Evolutionary conservation across 352 stramenopile species (phyloP), one percentile per base, ranked within the genome.

Genomic region (Aphanomyces stellatus): DNA sequence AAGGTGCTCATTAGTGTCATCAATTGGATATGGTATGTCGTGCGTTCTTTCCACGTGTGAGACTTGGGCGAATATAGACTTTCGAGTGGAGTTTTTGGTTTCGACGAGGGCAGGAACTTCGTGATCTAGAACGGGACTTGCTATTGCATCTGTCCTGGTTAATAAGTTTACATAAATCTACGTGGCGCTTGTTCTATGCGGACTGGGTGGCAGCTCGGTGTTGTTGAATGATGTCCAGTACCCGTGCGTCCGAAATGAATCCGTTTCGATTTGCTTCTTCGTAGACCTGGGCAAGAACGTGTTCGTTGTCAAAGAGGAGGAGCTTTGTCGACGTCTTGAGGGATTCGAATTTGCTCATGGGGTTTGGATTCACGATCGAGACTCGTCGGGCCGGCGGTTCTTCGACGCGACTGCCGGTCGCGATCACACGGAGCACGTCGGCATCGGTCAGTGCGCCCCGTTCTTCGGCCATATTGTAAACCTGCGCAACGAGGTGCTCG

Each of bases 181-280:
- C n/a, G 8, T 13, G 42, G 42, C n/a, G n/a, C n/a, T n/a, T n/a
- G n/a, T n/a, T n/a, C n/a, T 8, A 51, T 22, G 42, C 8, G 6
- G 42, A 51, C 42, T 8, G 19, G 5, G 42, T 13, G 8, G 19
- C 19, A 33, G 49, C 8, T 57, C 30, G n/a, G 4, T 35, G 49
- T 15, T 24, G 49, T 34, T n/a, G n/a, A n/a, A 94, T 72, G 59
- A 94, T 88, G 71, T 92, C 83, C 51, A 86, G 71, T 37, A 94
- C 82, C 43, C 83, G 83, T 11, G 72, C 76, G 68, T 94, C 85
- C 2, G 83, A 69, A 61, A 94, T 91, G 41, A 71, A 74, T 62
- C 91, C 89, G 51, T 81, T 76, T 49, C 75, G 82, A 63, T 88
- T 77, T n/a, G 81, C 85, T 69, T 94, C 83, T 24, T 91, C 82